Conservation (phyloP, 2,329 filamentous ascomycete species). For the Biscogniauxia sp. region DNA sequence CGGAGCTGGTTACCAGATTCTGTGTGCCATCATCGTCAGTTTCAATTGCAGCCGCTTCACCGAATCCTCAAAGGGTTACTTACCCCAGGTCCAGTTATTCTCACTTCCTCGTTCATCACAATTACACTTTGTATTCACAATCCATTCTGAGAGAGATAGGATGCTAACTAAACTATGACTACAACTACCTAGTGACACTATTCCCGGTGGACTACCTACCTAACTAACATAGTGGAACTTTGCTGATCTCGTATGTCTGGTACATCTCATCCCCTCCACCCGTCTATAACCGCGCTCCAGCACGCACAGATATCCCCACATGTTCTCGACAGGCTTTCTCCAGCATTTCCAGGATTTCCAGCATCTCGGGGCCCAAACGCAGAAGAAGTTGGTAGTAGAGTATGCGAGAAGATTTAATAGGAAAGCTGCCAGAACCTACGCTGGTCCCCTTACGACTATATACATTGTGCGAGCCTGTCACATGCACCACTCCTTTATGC, state of each 20-base stretch:
- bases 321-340: background rate
- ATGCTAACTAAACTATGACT: too few species aligned
- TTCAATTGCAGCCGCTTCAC: too few species aligned
- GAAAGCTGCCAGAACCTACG: constrained; percentile 1
- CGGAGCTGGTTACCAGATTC: too few species aligned
- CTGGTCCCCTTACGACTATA: constrained; percentile 4
- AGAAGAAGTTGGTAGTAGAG: constrained; percentile 1
- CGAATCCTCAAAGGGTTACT: too few species aligned
- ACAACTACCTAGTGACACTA: too few species aligned
- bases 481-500: background rate
- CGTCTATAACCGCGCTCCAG: constrained; percentile 19
- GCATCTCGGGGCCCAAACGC: constrained; percentile 1
- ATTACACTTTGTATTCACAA: too few species aligned
- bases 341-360: constrained; percentile 6
- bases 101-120: too few species aligned
- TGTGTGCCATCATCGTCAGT: too few species aligned
- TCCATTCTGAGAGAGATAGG: too few species aligned
- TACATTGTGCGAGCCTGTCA: constrained; percentile 2
- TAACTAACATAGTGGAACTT: background rate
- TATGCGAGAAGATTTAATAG: constrained; percentile 6
- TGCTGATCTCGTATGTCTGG: background rate
- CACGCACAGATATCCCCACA: constrained; percentile 2
- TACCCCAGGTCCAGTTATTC: too few species aligned
- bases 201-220: too few species aligned
- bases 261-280: constrained; percentile 12